These are phyloP conservation scores for Colletotrichum siamense DNA, from an alignment of 2,329 filamentous ascomycete genomes.

Conservation along the genomic window DNA sequence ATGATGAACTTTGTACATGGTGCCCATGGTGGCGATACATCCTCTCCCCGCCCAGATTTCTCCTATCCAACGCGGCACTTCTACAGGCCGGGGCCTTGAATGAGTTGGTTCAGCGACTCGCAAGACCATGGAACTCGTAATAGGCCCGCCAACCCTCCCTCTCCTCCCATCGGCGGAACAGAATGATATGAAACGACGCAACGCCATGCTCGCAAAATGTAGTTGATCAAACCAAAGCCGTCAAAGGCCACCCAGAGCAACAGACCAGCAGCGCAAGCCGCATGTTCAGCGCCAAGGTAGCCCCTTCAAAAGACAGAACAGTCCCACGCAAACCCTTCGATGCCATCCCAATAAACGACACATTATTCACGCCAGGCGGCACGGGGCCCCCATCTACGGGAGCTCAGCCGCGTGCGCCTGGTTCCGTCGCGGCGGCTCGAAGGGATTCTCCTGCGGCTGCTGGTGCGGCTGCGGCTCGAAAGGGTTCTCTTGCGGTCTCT, in stretches of 20 bases:
- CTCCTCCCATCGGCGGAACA: background rate
- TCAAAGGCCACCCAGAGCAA: background rate
- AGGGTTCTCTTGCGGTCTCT: background rate
- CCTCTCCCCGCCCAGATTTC: too few relatives aligned
- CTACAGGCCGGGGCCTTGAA: background rate
- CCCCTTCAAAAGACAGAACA: background rate
- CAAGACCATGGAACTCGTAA: background rate
- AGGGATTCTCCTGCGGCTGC: slow-evolving; percentile 9
- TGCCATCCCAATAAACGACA: background rate
- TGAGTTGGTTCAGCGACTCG: background rate
- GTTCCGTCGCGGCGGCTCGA: slow-evolving; percentile 14
- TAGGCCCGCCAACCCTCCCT: background rate
- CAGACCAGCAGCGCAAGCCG: background rate
- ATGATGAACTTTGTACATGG: background rate
- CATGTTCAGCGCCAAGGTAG: background rate
- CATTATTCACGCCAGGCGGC: background rate
- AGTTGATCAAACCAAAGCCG: background rate
- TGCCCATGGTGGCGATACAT: background rate
- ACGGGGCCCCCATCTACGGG: background rate
- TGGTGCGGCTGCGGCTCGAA: slow-evolving; percentile 7
- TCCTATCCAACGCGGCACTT: background rate
- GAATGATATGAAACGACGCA: slow-evolving; percentile 1
- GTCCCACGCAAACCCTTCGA: background rate
- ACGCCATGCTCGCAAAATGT: slow-evolving; percentile 18
- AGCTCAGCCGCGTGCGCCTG: background rate